Conservation (phyloP, 495 filamentous ascomycete species). For the Penicillium salamii region DNA sequence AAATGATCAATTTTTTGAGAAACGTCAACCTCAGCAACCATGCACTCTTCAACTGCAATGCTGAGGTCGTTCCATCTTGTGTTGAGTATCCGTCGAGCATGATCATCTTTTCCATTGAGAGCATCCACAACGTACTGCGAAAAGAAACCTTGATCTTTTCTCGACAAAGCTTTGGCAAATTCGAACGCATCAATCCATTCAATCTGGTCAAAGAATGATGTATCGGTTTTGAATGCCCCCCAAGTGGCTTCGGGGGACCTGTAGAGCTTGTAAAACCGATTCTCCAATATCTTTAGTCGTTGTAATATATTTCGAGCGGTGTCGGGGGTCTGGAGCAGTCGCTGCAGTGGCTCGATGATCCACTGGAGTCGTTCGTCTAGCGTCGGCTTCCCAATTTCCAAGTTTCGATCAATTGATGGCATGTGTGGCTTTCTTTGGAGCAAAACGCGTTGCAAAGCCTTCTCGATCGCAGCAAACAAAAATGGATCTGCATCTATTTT, state of each 20-base stretch:
- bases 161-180: background rate
- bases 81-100: background rate
- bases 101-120: background rate
- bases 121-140: background rate
- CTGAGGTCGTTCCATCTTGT: background rate
- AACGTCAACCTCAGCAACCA: background rate
- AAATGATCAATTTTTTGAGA: background rate
- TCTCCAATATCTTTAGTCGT: background rate
- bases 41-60: background rate
- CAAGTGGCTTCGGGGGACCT: background rate
- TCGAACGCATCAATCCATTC: background rate
- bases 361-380: background rate
- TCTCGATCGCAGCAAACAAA: background rate
- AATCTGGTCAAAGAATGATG: background rate
- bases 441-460: background rate
- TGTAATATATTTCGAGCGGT: background rate
- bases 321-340: background rate
- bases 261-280: background rate
- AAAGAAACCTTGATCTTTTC: background rate
- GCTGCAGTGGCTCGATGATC: background rate
- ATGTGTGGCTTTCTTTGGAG: background rate
- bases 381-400: background rate
- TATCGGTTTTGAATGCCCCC: background rate
- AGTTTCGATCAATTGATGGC: background rate
- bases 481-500: background rate